Percentiles rank a stretch among this genome's conserved stretches.
phyloP scores from a whole-genome alignment of 257 asterid genomes.

The Marsdenia floribunda region DNA sequence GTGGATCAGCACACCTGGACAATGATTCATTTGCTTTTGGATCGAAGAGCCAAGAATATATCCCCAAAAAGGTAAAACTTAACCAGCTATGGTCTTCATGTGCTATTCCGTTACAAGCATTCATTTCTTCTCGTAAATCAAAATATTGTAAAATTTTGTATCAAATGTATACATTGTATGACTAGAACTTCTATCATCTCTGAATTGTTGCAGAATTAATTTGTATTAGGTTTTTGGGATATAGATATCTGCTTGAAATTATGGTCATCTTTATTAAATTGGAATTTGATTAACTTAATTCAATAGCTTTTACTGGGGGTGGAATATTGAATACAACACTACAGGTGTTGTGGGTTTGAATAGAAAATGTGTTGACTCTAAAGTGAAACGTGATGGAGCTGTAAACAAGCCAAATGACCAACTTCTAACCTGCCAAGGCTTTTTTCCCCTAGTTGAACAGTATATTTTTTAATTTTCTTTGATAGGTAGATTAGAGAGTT shows the following conservation, averaged over 20 bases:
- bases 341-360: too few relatives aligned
- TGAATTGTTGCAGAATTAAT: background rate
- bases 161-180: background rate
- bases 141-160: background rate
- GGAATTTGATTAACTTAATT: background rate
- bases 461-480: too few relatives aligned
- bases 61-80: conserved; percentile 57
- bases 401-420: too few relatives aligned
- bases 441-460: too few relatives aligned
- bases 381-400: too few relatives aligned
- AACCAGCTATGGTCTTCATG: conserved; percentile 1
- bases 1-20: conserved; percentile 42
- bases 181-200: background rate
- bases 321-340: too few relatives aligned
- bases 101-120: background rate
- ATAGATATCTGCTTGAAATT: background rate
- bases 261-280: background rate
- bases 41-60: conserved; percentile 47
- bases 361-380: too few relatives aligned
- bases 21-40: conserved; percentile 46
- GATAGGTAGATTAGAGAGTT: too few relatives aligned
- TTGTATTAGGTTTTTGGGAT: background rate
- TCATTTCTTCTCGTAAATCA: background rate
- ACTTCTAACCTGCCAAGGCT: too few relatives aligned
- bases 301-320: too few relatives aligned